A percentile compares a stretch with the other conserved stretches of the same genome.
Conservation (phyloP, 768 basidiomycete species). For the Tulasnella sp. region DNA sequence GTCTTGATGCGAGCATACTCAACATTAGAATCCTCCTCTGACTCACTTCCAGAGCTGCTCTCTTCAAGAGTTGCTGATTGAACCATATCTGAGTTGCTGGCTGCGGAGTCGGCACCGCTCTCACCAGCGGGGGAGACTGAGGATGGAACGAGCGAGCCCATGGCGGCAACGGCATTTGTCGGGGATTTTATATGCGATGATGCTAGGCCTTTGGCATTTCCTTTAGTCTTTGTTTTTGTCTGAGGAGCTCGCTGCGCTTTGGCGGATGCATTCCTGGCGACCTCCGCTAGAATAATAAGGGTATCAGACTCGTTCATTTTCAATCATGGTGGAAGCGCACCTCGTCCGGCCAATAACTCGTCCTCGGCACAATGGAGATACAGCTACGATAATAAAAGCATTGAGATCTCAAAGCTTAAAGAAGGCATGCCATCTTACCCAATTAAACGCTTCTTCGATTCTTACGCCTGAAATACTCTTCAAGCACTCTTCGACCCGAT, state of each 20-base stretch:
- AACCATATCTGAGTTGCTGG: too few relatives aligned
- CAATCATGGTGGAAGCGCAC: constrained; percentile 25
- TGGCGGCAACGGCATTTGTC: too few relatives aligned
- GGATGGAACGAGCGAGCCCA: too few relatives aligned
- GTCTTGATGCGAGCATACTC: constrained; percentile 57
- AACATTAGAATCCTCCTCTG: constrained; percentile 42
- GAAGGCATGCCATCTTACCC: constrained; percentile 44
- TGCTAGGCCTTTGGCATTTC: too few relatives aligned
- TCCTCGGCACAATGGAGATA: constrained; percentile 51
- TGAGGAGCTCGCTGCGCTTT: constrained; percentile 1
- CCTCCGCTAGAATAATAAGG: not conserved
- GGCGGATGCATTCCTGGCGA: not conserved
- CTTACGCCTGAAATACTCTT: constrained; percentile 51
- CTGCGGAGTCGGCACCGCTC: too few relatives aligned
- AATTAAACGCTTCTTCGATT: constrained; percentile 82
- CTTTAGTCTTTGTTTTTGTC: not conserved
- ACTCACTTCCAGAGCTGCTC: not conserved
- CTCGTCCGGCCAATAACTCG: constrained; percentile 38
- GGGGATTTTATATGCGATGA: too few relatives aligned
- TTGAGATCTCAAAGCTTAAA: not conserved
- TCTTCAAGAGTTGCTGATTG: not conserved
- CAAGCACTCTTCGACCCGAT: constrained; percentile 62
- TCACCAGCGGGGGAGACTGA: too few relatives aligned
- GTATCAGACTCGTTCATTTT: too few relatives aligned
- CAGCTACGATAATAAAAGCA: constrained; percentile 36